A percentile compares a stretch with the other conserved stretches of the same genome.
These are phyloP conservation scores for Conoideocrella luteorostrata DNA, from an alignment of 2,329 filamentous ascomycete species.

Conservation along the genomic window DNA sequence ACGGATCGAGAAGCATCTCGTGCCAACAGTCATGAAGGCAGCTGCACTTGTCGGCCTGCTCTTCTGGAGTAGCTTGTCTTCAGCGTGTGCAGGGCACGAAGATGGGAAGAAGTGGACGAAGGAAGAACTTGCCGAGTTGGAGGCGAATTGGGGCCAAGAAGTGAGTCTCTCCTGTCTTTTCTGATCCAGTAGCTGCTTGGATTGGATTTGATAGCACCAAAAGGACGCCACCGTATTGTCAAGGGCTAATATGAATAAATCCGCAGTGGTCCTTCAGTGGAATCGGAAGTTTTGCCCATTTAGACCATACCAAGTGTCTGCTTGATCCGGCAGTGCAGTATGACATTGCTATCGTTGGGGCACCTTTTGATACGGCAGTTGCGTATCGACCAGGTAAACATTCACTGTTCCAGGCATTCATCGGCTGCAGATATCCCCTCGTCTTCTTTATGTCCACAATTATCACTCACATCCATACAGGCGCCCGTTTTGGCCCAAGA, in stretches of 20 bases:
- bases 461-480: conserved; percentile 15
- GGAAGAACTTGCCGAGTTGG: conserved; percentile 46
- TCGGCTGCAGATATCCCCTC: too few relatives aligned
- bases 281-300: neutral
- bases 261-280: neutral
- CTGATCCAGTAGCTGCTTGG: too few relatives aligned
- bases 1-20: too few relatives aligned
- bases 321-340: neutral
- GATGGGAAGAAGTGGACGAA: conserved; percentile 39
- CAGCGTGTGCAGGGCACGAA: conserved; percentile 22
- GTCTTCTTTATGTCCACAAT: too few relatives aligned
- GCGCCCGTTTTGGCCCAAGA: conserved; percentile 72
- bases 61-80: conserved; percentile 19
- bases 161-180: too few relatives aligned
- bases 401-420: too few relatives aligned
- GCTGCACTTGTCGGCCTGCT: conserved; percentile 19
- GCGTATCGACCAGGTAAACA: neutral
- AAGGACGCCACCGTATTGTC: too few relatives aligned
- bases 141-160: conserved; percentile 52
- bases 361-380: neutral
- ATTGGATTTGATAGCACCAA: too few relatives aligned
- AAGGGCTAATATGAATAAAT: neutral
- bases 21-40: too few relatives aligned
- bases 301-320: neutral
- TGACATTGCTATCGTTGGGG: neutral